Conservation (phyloP, 257 asterid species). For the Anisodus acutangulus region DNA sequence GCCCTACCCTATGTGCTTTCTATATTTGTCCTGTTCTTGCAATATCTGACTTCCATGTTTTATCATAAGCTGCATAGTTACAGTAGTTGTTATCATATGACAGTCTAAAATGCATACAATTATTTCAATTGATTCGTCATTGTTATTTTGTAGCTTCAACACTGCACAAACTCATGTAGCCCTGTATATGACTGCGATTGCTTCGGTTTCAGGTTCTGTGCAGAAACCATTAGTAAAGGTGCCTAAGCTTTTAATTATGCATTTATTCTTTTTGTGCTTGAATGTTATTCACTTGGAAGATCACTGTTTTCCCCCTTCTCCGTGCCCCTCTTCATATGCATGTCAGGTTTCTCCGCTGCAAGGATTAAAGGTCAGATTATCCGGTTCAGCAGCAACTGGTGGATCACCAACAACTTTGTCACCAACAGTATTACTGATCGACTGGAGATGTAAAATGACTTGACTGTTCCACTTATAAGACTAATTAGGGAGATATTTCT, state of each 20-base stretch:
- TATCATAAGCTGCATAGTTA: neutral
- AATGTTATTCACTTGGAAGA: slow-evolving; percentile 6
- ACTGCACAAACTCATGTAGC: slow-evolving; percentile 80
- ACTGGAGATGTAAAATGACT: slow-evolving; percentile 74
- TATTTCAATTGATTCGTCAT: slow-evolving; percentile 34
- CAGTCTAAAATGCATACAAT: neutral
- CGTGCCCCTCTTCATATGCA: neutral
- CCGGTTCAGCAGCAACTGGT: slow-evolving; percentile 87
- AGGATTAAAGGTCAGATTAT: slow-evolving; percentile 69
- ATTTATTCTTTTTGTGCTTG: slow-evolving; percentile 28
- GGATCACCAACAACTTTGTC: slow-evolving; percentile 85
- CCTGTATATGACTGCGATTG: slow-evolving; percentile 79
- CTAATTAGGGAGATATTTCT: neutral
- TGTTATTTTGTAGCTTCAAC: slow-evolving; percentile 62
- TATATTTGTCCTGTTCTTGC: neutral
- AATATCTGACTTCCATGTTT: slow-evolving; percentile 8
- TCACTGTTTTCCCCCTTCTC: neutral
- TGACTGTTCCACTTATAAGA: neutral
- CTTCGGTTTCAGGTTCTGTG: slow-evolving; percentile 73
- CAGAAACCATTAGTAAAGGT: slow-evolving; percentile 81
- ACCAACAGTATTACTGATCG: slow-evolving; percentile 64
- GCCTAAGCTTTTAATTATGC: slow-evolving; percentile 25
- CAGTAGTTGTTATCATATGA: neutral
- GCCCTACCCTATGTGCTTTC: neutral
- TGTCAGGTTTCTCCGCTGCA: slow-evolving; percentile 72